Conservation (phyloP, 129 eudicot species). For the Kitagawia praeruptora region DNA sequence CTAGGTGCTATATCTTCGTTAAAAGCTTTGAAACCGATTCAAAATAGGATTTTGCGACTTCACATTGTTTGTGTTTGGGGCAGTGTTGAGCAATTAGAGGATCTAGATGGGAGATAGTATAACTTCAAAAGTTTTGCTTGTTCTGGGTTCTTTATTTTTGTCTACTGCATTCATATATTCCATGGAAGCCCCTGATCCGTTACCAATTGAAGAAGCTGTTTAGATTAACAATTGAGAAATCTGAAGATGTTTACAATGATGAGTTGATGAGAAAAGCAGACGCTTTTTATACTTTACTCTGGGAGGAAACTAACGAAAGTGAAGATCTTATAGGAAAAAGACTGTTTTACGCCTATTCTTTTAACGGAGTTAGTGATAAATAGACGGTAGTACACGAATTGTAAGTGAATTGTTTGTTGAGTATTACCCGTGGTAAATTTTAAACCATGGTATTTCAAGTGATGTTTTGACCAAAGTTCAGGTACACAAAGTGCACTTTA, state of each 20-base stretch:
- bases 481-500: too few species aligned
- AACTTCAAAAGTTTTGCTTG: conserved; percentile 28
- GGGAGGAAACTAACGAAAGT: conserved; percentile 17
- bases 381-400: too few species aligned
- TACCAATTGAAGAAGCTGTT: background rate
- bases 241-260: conserved; percentile 4
- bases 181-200: conserved; percentile 31
- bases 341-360: too few species aligned
- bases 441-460: too few species aligned
- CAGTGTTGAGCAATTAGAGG: conserved; percentile 30
- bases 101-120: conserved; percentile 26
- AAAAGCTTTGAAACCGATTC: conserved; percentile 71
- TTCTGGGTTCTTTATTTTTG: conserved; percentile 29
- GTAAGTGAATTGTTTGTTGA: too few species aligned
- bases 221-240: conserved; percentile 7
- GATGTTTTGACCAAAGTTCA: too few species aligned
- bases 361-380: too few species aligned
- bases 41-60: conserved; percentile 45
- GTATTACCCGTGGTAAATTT: too few species aligned
- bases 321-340: conserved; percentile 14
- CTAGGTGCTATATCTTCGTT: conserved; percentile 53
- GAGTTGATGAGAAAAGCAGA: conserved; percentile 9
- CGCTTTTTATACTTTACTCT: background rate
- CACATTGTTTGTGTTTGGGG: conserved; percentile 86
- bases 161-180: conserved; percentile 32